Base-by-base conservation (phyloP, 306 rosid genomes). In the Vigna radiata region DNA sequence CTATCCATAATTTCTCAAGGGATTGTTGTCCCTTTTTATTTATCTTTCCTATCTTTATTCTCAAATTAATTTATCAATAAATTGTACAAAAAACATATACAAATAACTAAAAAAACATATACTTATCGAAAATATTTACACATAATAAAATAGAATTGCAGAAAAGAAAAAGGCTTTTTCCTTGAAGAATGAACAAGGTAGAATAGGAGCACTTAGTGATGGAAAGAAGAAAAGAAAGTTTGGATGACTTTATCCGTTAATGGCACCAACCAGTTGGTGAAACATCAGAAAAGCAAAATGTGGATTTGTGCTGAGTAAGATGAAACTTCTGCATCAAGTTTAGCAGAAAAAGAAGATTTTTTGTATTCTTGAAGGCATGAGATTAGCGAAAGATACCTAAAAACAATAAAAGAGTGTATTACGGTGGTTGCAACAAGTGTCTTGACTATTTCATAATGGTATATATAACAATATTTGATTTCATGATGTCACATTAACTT, bases 371-470 rank as follows among this genome's bases (percentile, higher is more conserved):
- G 56, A 5, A 70, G 56, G 31, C 78, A 18, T 47, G 21, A 78
- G 46, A 70, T 44, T 25, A 69, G 41, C 1, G 15, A 77, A 23
- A 60, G 55, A 68, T 69, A 73, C 63, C 82, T 36, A 67, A 52
- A 71, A 50, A 27, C 18, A 13, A 70, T 25, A 25, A 39, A 44
- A 59, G 33, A 76, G 84, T 21, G 41, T 61, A 52, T 66, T 8
- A 48, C 49, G 77, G 70, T 66, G 4, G 63, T 79, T 56, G 47
- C 56, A 58, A 77, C 87, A 72, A 6, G 48, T 80, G 80, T 82
- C 59, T 84, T 86, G 90, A 90, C 90, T 64, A 16, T 70, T 86
- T 88, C 89, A 6, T 58, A 68, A 68, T 79, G 21, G 73, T 66
- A 54, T 48, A 69, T 15, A 69, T 15, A 72, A 37, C 81, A 49